Conservation (phyloP, 2,329 filamentous ascomycete genomes). For the Apiospora hydei region DNA sequence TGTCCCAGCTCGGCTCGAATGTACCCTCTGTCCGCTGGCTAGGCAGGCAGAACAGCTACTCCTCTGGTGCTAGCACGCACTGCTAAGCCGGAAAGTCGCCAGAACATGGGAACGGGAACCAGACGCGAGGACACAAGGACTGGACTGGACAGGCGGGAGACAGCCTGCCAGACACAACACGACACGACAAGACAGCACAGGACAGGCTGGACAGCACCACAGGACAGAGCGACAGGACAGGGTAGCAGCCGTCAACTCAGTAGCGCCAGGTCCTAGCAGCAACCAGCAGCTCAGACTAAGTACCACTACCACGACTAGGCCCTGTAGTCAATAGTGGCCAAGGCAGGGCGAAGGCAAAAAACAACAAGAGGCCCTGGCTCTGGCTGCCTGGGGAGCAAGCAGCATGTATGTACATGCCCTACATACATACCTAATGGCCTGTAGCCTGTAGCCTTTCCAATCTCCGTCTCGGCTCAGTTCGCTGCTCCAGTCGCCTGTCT, state of each 20-base stretch:
- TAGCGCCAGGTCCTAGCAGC: conserved; percentile 20
- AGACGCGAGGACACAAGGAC: background rate
- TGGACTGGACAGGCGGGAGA: background rate
- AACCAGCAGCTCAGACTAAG: background rate
- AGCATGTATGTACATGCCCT: background rate
- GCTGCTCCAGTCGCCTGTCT: background rate
- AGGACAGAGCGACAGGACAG: no score
- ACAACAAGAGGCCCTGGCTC: background rate
- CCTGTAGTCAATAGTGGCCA: conserved; percentile 17
- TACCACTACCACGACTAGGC: background rate
- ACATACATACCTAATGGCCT: background rate
- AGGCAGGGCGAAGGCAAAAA: conserved; percentile 18
- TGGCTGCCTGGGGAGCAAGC: background rate
- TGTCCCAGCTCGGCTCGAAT: background rate
- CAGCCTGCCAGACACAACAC: background rate
- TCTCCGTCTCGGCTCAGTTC: background rate
- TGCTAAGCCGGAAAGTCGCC: background rate
- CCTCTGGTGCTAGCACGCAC: no score
- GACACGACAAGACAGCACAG: background rate
- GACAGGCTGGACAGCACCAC: no score
- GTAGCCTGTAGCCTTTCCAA: background rate
- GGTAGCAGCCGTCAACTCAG: conserved; percentile 16
- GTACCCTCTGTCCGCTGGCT: background rate
- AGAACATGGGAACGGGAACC: background rate
- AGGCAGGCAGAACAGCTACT: conserved; percentile 5